Percentiles rank a stretch among this genome's conserved stretches.
Conservation (phyloP, 805 yeast species). For the Vanderwaltozyma polyspora region DNA sequence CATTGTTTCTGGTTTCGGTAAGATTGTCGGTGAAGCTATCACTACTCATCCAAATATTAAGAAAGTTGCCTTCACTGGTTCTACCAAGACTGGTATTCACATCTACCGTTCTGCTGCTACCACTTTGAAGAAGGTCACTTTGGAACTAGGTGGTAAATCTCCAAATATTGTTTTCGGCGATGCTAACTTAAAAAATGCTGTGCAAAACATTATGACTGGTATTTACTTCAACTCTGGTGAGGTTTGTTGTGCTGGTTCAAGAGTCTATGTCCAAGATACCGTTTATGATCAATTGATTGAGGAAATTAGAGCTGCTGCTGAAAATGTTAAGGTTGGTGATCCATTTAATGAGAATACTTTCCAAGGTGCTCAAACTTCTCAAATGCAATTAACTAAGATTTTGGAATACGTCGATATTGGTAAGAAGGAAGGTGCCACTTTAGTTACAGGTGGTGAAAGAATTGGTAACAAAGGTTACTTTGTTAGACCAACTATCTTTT, state of each 20-base stretch:
- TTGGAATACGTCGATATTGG: constrained; percentile 54
- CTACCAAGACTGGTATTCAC: constrained; percentile 69
- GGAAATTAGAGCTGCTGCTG: constrained; percentile 41
- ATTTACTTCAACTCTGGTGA: constrained; percentile 86
- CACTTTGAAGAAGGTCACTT: constrained; percentile 65
- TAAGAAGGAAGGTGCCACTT: constrained; percentile 54
- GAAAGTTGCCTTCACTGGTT: constrained; percentile 83
- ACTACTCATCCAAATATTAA: constrained; percentile 58
- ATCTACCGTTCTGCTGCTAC: constrained; percentile 65
- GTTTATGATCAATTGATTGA: constrained; percentile 56
- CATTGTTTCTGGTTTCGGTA: constrained; percentile 71
- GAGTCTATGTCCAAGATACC: constrained; percentile 69
- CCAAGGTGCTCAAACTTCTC: constrained; percentile 71
- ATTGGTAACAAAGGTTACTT: constrained; percentile 60
- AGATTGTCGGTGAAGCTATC: constrained; percentile 61
- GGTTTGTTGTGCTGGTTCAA: constrained; percentile 87
- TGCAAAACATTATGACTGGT: constrained; percentile 59
- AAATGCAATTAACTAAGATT: constrained; percentile 54
- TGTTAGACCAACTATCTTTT: constrained; percentile 74
- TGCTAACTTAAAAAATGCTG: constrained; percentile 56
- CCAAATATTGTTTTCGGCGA: constrained; percentile 76
- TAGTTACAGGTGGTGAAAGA: constrained; percentile 76
- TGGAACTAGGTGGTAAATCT: constrained; percentile 86
- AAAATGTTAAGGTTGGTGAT: constrained; percentile 55
- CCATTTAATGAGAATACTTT: constrained; percentile 61